Percentiles rank a stretch among this genome's conserved stretches.
phyloP scores from a whole-genome alignment of 2,329 filamentous ascomycete genomes.

The Botrytis aclada region DNA sequence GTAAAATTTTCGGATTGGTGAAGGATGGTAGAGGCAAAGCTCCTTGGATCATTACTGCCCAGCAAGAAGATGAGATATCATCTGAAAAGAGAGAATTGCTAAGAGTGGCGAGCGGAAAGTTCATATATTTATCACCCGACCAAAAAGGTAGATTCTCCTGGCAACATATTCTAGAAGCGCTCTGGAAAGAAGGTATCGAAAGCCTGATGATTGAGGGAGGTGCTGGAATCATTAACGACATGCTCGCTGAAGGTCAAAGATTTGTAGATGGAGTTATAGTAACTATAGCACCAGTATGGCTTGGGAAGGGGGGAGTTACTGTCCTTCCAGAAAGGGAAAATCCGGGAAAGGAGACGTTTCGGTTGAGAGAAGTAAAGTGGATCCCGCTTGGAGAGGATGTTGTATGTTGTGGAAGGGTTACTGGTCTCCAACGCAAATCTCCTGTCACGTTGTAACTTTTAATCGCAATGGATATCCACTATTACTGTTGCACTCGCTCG shows the following conservation, averaged over 20 bases:
- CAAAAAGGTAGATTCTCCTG: background rate
- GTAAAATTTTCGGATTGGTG: conserved; percentile 65
- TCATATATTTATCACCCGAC: conserved; percentile 17
- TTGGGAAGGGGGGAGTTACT: conserved; percentile 78
- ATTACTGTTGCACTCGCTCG: background rate
- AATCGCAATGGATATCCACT: background rate
- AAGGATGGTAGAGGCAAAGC: conserved; percentile 63
- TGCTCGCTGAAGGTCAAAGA: conserved; percentile 62
- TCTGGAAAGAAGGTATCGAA: conserved; percentile 42
- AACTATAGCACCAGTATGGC: conserved; percentile 84
- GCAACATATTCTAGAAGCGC: background rate
- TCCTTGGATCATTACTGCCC: conserved; percentile 64
- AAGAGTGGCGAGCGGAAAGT: conserved; percentile 20
- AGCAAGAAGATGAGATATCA: background rate
- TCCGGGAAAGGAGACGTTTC: conserved; percentile 16
- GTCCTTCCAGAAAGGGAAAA: conserved; percentile 57
- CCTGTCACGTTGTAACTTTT: background rate
- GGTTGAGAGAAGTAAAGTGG: conserved; percentile 27
- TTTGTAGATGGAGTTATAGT: conserved; percentile 77
- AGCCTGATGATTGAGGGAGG: conserved; percentile 95
- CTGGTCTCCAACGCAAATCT: background rate
- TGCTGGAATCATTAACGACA: conserved; percentile 73
- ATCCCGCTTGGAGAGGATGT: conserved; percentile 29
- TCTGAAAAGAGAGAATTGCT: conserved; percentile 5
- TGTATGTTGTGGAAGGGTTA: conserved; percentile 25